Evolutionary conservation across 805 yeast genomes (phyloP).

Genomic region (Cyberlindnera japonica): DNA sequence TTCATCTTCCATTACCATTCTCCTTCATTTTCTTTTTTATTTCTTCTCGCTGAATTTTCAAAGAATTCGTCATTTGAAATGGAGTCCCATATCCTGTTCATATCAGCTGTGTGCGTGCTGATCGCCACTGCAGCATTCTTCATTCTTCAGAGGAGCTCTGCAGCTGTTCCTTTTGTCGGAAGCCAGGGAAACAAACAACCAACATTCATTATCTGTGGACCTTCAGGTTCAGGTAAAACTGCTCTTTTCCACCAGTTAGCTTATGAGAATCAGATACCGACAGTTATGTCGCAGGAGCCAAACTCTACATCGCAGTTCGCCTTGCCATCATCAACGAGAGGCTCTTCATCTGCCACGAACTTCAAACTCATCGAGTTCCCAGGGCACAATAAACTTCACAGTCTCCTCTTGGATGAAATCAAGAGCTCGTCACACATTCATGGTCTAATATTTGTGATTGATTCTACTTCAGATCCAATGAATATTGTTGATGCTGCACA

Average conservation of each 20-base stretch:
- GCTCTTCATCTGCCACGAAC: constrained; percentile 23
- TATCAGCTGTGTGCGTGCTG: not conserved
- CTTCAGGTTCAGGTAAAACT: constrained; percentile 66
- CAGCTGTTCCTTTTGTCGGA: constrained; percentile 5
- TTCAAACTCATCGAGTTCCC: constrained; percentile 75
- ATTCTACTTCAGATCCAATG: constrained; percentile 55
- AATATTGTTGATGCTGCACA: constrained; percentile 52
- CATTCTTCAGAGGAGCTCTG: constrained; percentile 8
- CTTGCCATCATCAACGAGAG: constrained; percentile 37
- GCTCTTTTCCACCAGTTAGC: constrained; percentile 41
- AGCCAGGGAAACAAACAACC: constrained; percentile 36
- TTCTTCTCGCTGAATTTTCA: no score
- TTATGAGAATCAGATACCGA: constrained; percentile 28
- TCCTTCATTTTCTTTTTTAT: no score
- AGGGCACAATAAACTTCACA: constrained; percentile 76
- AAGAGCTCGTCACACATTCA: constrained; percentile 42
- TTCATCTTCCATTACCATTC: no score
- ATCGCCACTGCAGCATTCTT: constrained; percentile 5
- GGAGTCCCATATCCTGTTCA: not conserved
- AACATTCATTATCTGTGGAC: constrained; percentile 61
- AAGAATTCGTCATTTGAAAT: no score
- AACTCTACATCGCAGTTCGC: constrained; percentile 34
- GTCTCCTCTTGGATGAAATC: constrained; percentile 48
- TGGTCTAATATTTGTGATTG: constrained; percentile 77
- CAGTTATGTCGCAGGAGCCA: constrained; percentile 53